Evolutionary conservation across 805 yeast genomes (phyloP), one percentile per base, ranked within the genome.

Genomic region (Lipomyces sp.): DNA sequence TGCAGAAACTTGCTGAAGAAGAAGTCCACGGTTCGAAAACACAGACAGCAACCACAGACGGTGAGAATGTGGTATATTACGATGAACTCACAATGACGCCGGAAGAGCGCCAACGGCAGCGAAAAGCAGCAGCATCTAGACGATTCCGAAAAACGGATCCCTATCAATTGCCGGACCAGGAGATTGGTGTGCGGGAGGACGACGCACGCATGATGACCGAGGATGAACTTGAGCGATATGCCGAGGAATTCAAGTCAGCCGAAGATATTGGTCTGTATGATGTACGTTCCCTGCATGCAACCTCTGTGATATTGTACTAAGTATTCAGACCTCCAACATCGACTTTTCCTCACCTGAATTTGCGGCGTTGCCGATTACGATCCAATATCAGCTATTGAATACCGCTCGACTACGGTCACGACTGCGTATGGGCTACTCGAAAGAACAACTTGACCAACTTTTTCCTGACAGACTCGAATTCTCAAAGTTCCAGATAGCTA

Each of bases 401-500:
- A 91, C 90, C 66, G 83, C 96, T 15, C 77, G 99, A 64, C 79
- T 92, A 33, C 84, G 92, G 68, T 93, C 98, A 0, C 80, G 99
- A 65, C 83, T 95, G 75, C 86, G 99, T 79, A 88, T 95, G 97
- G 99, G 99, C 0, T 93, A 90, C 74, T 82, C 94, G 0, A 90
- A 92, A 64, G 92, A 90, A n/a, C 98, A 95, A 74, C 80, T 95
- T 45, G 90, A 90, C 70, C 80, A 84, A 3, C 79, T 92, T 63
- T 95, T 94, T 73, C 96, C 97, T 0, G 83, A 90, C 73, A 86
- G 93, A 62, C 83, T 90, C 85, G 97, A 92, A 67, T 95, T 95
- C 73, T 92, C 98, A 18, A 88, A 85, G 72, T 95, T 95, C 76
- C 99, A 95, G 76, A 90, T 95, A 67, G 87, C 90, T 72, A 90